Percentiles rank a stretch among this genome's conserved stretches.
Conservation (phyloP, 139 green algal genomes). For the Chlorella sp. region DNA sequence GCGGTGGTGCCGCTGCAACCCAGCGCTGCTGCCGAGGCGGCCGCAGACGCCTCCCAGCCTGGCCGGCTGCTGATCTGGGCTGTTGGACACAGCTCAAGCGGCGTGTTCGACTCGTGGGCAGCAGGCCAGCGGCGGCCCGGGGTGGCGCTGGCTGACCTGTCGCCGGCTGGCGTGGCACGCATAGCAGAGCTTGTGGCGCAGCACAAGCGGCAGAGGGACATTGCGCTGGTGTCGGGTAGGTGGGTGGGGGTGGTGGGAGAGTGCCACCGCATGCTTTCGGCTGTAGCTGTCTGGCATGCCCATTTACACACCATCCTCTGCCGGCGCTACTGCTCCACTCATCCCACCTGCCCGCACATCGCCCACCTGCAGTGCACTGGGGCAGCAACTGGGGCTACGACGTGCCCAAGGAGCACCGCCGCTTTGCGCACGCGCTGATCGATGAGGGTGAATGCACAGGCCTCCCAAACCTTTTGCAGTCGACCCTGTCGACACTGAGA, state of each 20-base stretch:
- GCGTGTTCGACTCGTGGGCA: slow-evolving; percentile 18
- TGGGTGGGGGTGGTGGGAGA: no score
- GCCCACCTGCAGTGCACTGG: slow-evolving; percentile 17
- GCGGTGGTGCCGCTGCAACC: background rate
- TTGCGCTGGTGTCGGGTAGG: slow-evolving; percentile 28
- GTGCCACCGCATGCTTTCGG: no score
- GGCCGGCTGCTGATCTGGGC: slow-evolving; percentile 35
- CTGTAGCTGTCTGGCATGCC: no score
- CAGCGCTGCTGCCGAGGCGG: background rate
- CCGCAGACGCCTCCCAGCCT: background rate
- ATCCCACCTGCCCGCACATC: no score
- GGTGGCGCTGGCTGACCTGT: slow-evolving; percentile 16
- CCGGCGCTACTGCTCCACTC: background rate
- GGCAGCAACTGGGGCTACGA: slow-evolving; percentile 36
- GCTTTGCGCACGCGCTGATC: slow-evolving; percentile 28
- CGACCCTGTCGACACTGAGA: no score
- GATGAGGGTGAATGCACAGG: background rate
- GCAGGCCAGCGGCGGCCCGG: background rate
- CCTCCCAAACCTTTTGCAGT: no score
- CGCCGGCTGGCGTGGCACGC: background rate
- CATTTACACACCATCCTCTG: no score
- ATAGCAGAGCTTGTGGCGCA: slow-evolving; percentile 13
- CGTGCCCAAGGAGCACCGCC: slow-evolving; percentile 18
- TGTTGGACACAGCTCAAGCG: slow-evolving; percentile 14
- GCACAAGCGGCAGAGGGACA: slow-evolving; percentile 22